phyloP scores from a whole-genome alignment of 225 moss, liverwort and hornwort species.

The Thuidium tamariscinum region DNA sequence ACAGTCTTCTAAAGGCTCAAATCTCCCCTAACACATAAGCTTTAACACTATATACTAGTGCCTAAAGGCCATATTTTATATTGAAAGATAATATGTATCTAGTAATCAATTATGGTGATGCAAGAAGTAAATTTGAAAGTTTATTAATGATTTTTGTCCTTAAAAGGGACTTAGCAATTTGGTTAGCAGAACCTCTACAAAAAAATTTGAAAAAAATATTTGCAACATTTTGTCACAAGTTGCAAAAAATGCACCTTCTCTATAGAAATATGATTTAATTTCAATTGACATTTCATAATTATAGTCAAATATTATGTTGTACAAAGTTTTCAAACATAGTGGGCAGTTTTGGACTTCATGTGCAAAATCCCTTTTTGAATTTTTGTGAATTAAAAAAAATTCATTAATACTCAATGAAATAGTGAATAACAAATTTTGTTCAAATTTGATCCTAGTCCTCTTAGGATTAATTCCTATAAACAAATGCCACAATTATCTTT shows the following conservation, averaged over 20 bases:
- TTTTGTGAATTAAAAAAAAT: accelerated
- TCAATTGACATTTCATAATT: not conserved
- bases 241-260: not conserved
- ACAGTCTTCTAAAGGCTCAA: too few relatives aligned
- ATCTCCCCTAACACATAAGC: too few relatives aligned
- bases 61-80: not conserved
- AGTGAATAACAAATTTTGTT: not conserved
- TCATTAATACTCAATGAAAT: not conserved
- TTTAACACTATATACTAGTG: accelerated
- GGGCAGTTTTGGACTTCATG: not conserved
- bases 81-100: not conserved
- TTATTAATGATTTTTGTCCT: not conserved
- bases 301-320: not conserved
- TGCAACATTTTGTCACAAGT: not conserved
- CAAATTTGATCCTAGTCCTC: not conserved
- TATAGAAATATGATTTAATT: not conserved
- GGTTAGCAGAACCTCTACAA: accelerated
- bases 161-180: not conserved
- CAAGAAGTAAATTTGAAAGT: not conserved
- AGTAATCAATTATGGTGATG: not conserved
- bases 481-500: not conserved
- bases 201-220: not conserved
- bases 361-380: not conserved
- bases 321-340: accelerated
- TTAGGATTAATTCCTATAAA: not conserved